Evolutionary conservation across 805 yeast species (phyloP).

Genomic region (Candida lessepsii): DNA sequence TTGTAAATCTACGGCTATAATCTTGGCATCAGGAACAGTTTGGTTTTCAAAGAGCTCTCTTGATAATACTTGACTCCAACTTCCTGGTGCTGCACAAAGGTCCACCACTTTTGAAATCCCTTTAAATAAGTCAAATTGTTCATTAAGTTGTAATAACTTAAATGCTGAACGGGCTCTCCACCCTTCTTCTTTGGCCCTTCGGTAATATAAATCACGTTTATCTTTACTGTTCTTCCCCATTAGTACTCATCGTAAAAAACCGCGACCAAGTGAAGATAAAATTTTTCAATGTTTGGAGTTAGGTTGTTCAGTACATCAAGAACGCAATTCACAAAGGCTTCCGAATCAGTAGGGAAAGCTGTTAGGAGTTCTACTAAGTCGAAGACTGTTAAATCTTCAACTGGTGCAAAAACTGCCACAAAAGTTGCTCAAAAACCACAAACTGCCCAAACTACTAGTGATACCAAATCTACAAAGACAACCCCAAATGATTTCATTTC

Average conservation of each 20-base stretch:
- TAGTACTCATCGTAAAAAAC: constrained; percentile 2
- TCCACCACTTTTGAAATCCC: constrained; percentile 86
- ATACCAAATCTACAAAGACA: not conserved
- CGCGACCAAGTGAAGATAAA: not conserved
- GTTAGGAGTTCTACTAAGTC: not conserved
- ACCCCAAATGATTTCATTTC: constrained; percentile 34
- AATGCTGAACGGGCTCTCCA: constrained; percentile 97
- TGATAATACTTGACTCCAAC: constrained; percentile 95
- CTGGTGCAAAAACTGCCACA: not conserved
- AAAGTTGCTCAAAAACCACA: not conserved
- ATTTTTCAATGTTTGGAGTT: constrained; percentile 7
- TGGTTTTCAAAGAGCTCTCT: constrained; percentile 55
- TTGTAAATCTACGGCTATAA: constrained; percentile 93
- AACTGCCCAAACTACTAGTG: not conserved
- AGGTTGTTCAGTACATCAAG: constrained; percentile 5
- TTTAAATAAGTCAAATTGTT: constrained; percentile 78
- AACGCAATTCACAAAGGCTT: not conserved
- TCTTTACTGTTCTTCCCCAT: constrained; percentile 97
- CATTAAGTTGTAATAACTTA: constrained; percentile 85
- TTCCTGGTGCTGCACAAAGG: constrained; percentile 94
- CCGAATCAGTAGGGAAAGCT: not conserved
- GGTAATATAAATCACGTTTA: constrained; percentile 84
- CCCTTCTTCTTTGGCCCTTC: constrained; percentile 97
- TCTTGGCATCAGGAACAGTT: constrained; percentile 52
- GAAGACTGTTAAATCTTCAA: not conserved